Evolutionary conservation across 352 stramenopile species (phyloP).

Genomic region (Pythium grandisporangium): DNA sequence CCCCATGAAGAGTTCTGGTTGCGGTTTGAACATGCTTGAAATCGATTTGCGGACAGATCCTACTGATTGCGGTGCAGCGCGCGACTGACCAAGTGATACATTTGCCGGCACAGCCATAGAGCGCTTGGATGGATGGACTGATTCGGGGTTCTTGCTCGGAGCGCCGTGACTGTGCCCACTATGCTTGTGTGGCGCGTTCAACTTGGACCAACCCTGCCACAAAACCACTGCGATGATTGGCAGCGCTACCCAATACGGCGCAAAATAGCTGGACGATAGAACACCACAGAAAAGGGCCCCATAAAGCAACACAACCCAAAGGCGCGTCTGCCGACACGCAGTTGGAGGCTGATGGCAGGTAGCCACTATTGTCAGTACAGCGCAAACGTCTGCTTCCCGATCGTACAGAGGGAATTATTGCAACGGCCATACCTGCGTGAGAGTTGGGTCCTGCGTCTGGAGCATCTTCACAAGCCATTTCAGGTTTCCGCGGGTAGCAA

Average conservation of each 20-base stretch:
- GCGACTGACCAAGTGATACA: constrained; percentile 5
- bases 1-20: constrained; percentile 64
- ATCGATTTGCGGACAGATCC: too few relatives aligned
- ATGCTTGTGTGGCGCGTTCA: constrained; percentile 31
- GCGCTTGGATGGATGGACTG: constrained; percentile 8
- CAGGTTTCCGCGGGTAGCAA: constrained; percentile 22
- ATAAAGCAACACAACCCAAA: constrained; percentile 44
- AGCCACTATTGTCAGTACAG: too few relatives aligned
- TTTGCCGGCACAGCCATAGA: constrained; percentile 3
- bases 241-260: constrained; percentile 63
- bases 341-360: too few relatives aligned
- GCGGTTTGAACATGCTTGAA: constrained; percentile 22
- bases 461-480: constrained; percentile 43
- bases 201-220: constrained; percentile 31
- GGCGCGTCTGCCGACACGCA: constrained; percentile 37
- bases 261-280: constrained; percentile 46
- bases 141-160: constrained; percentile 38
- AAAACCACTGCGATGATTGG: constrained; percentile 49
- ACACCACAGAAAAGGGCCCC: constrained; percentile 31
- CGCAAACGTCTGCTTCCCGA: too few relatives aligned
- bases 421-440: constrained; percentile 9
- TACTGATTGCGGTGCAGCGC: too few relatives aligned
- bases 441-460: constrained; percentile 20
- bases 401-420: too few relatives aligned
- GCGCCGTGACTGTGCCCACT: constrained; percentile 19